Conservation (phyloP, 495 filamentous ascomycete species). For the Aspergillus avenaceus region DNA sequence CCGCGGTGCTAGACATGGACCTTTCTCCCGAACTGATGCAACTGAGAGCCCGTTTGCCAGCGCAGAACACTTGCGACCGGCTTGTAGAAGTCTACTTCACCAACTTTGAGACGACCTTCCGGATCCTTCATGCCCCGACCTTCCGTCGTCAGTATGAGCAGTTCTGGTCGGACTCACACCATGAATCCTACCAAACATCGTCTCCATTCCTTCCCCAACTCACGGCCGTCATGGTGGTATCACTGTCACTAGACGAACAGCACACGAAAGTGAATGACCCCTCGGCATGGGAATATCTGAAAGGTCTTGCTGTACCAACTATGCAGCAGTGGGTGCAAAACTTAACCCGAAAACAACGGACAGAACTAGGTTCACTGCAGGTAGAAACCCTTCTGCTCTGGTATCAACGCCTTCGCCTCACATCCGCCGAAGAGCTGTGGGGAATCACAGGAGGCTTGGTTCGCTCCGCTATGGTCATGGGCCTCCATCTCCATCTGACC, state of each 20-base stretch:
- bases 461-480: conserved; percentile 55
- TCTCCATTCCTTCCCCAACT: conserved; percentile 17
- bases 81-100: conserved; percentile 18
- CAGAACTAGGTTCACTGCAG: conserved; percentile 22
- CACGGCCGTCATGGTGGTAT: conserved; percentile 14
- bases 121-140: conserved; percentile 24
- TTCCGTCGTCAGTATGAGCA: conserved; percentile 17
- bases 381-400: conserved; percentile 33
- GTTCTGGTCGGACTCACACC: conserved; percentile 16
- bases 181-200: conserved; percentile 3
- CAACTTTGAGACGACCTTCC: conserved; percentile 20
- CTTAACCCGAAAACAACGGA: conserved; percentile 40
- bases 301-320: conserved; percentile 15
- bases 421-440: conserved; percentile 47
- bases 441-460: conserved; percentile 50
- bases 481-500: conserved; percentile 53
- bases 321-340: conserved; percentile 29
- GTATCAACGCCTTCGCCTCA: conserved; percentile 39
- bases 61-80: conserved; percentile 20
- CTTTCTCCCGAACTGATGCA: conserved; percentile 15
- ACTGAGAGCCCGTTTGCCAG: conserved; percentile 11
- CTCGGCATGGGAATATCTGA: conserved; percentile 30
- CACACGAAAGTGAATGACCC: conserved; percentile 28
- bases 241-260: conserved; percentile 13
- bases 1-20: conserved; percentile 12